Conservation (phyloP, 257 asterid genomes). For the Eucommia ulmoides region DNA sequence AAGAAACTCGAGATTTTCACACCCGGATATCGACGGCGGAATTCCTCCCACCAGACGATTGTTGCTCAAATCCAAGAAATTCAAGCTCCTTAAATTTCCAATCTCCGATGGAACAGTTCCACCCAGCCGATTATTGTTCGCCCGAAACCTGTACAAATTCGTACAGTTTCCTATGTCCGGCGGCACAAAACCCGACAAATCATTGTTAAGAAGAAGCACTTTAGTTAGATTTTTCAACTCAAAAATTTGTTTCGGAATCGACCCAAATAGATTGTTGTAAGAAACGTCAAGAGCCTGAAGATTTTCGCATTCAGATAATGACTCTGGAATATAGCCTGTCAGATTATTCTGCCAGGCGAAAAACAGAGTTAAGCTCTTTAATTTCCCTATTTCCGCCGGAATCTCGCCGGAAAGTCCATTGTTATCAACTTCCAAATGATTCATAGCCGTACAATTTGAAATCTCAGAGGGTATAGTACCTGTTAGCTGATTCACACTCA, state of each 20-base stretch:
- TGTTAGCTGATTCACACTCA: conserved; percentile 73
- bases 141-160: conserved; percentile 68
- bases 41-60: conserved; percentile 59
- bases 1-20: conserved; percentile 73
- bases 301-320: conserved; percentile 48
- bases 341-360: conserved; percentile 91
- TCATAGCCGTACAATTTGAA: conserved; percentile 47
- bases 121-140: conserved; percentile 50
- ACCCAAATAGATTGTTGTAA: conserved; percentile 61
- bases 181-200: conserved; percentile 70
- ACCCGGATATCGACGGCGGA: conserved; percentile 55
- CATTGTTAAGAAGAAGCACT: conserved; percentile 58
- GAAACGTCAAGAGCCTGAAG: conserved; percentile 90
- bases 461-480: conserved; percentile 71
- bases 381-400: conserved; percentile 49
- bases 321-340: conserved; percentile 68
- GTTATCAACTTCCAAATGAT: conserved; percentile 88
- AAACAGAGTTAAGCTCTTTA: conserved; percentile 47
- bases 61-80: conserved; percentile 69
- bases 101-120: conserved; percentile 87
- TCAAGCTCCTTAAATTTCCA: conserved; percentile 48
- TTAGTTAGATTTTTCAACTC: conserved; percentile 55
- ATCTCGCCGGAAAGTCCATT: conserved; percentile 64
- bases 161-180: conserved; percentile 83
- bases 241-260: conserved; percentile 60